A percentile compares a stretch with the other conserved stretches of the same genome.
phyloP scores from a whole-genome alignment of 2,329 filamentous ascomycete species.

The Rosellinia necatrix region DNA sequence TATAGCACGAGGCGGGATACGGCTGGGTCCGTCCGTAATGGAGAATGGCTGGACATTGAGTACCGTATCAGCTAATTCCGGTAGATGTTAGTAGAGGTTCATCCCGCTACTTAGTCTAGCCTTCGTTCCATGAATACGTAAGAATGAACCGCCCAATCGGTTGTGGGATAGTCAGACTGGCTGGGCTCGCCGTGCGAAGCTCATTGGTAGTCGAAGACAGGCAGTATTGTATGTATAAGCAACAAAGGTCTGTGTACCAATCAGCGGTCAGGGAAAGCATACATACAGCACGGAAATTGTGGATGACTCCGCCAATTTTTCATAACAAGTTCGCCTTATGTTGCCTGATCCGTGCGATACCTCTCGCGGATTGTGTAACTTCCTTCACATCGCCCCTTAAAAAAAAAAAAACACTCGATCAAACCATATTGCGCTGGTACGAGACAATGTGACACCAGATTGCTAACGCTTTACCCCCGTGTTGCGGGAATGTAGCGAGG shows the following conservation, averaged over 20 bases:
- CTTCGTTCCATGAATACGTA: slow-evolving; percentile 5
- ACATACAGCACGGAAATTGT: no score
- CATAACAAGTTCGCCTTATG: slow-evolving; percentile 20
- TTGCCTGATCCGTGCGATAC: slow-evolving; percentile 3
- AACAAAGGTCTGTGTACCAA: no score
- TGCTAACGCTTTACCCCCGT: slow-evolving; percentile 5
- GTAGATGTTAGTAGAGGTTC: background rate
- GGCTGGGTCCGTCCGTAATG: background rate
- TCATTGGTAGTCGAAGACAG: background rate
- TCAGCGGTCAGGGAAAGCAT: slow-evolving; percentile 20
- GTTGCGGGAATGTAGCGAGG: slow-evolving; percentile 6
- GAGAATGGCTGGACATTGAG: no score
- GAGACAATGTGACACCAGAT: slow-evolving; percentile 23
- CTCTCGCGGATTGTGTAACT: slow-evolving; percentile 19
- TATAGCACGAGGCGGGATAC: background rate
- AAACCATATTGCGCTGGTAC: slow-evolving; percentile 4
- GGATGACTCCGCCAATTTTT: no score
- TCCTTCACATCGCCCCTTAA: background rate
- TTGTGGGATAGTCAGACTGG: background rate
- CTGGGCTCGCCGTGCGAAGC: background rate
- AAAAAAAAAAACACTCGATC: background rate
- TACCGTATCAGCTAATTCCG: background rate
- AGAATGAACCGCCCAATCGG: background rate
- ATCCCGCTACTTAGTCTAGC: no score
- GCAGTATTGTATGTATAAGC: no score